Evolutionary conservation across 1,139 yeast genomes (phyloP).

Genomic region (Blastobotrys persicus): DNA sequence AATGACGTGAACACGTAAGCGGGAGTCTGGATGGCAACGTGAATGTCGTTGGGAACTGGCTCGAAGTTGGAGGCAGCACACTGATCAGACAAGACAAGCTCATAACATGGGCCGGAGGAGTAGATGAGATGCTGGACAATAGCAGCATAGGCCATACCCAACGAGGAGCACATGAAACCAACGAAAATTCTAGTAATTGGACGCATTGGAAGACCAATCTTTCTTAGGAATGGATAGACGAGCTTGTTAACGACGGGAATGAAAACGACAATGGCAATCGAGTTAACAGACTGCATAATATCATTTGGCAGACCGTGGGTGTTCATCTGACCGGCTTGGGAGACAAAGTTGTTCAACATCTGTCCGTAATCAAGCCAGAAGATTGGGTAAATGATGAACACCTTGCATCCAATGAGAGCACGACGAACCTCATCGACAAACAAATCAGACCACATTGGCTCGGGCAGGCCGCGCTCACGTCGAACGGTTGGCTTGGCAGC

Average conservation of each 20-base stretch:
- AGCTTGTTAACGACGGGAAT: conserved; percentile 57
- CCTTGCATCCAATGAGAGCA: conserved; percentile 60
- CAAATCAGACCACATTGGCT: conserved; percentile 56
- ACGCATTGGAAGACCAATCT: conserved; percentile 40
- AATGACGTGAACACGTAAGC: conserved; percentile 61
- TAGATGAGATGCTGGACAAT: conserved; percentile 75
- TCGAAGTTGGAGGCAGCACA: conserved; percentile 25
- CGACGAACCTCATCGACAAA: conserved; percentile 64
- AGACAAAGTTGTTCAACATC: conserved; percentile 61
- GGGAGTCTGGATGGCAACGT: conserved; percentile 63
- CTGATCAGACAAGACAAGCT: conserved; percentile 40
- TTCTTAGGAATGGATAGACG: conserved; percentile 56
- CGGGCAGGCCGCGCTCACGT: conserved; percentile 39
- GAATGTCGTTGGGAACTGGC: conserved; percentile 49
- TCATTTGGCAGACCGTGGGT: conserved; percentile 65
- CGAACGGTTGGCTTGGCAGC: conserved; percentile 55
- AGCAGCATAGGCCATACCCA: conserved; percentile 77
- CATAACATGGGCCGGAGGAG: conserved; percentile 73
- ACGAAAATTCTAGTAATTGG: conserved; percentile 69
- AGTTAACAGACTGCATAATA: conserved; percentile 60
- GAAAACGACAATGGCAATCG: conserved; percentile 58
- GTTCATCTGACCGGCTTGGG: conserved; percentile 66
- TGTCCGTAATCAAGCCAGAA: conserved; percentile 70
- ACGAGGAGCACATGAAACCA: conserved; percentile 72
- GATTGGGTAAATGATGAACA: conserved; percentile 58